Base-by-base conservation (phyloP, 2,329 filamentous ascomycete species). In the Onygenales sp. region DNA sequence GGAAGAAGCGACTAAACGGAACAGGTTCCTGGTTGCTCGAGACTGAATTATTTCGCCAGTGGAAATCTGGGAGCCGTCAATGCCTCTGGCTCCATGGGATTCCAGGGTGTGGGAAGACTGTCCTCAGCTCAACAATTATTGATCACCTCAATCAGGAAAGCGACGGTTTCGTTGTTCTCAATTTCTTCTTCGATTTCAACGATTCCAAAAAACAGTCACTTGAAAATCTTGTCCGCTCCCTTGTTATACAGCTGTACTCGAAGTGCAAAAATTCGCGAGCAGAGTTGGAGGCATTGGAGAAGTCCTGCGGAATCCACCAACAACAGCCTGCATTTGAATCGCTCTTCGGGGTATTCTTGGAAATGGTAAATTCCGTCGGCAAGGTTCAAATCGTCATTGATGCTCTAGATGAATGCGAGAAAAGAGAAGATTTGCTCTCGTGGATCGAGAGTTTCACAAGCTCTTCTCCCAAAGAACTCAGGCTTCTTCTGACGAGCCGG, bases 181-280 rank as follows among this genome's bases (percentile, higher is more conserved):
- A 57, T 46, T 59, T 59, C 43, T 59, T 55, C 43, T 59, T 59
- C 39, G 57, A 59, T 50, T 59, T 57, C 51, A 55, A 47, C 31
- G 51, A 54, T 53, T n/a, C 31, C 6, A 51, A 49, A 42, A 59
- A 59, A 44, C 53, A 57, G 48, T 47, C 43, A 6, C 46, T 49
- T 10, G n/a, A 47, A 41, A 55, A 49, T 11, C 53, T 54, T 38
- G 46, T 57, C 10, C 53, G 53, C 43, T 57, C 55, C 14, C 51
- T 58, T 33, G 27, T 45, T 45, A 21, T 35, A 5, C 51, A 47
- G 14, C 33, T 56, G 21, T 54, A 32, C 32, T 11, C 50, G 31
- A 35, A 36, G 43, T 56, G 52, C 45, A 36, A 45, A 10, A 51
- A 46, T 14, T 51, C 52, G n/a, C 47, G 48, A 17, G 46, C 51